Evolutionary conservation across 306 rosid species (phyloP).

Genomic region (Clitoria ternatea): DNA sequence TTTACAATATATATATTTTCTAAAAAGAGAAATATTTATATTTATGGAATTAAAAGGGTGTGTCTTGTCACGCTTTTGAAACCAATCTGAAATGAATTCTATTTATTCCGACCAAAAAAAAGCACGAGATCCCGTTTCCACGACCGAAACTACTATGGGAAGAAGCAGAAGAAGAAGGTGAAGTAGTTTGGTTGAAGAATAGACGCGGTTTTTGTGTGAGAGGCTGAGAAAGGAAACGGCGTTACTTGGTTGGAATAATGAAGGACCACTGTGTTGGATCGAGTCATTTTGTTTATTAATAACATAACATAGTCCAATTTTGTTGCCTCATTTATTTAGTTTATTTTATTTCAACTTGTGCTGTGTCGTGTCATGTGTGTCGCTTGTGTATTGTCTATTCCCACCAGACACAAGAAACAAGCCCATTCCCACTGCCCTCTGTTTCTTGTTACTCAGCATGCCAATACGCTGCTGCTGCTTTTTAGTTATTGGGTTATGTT

Average conservation of each 20-base stretch:
- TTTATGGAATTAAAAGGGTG: too few relatives aligned
- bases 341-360: slow-evolving; percentile 17
- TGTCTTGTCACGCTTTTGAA: background rate
- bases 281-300: slow-evolving; percentile 2
- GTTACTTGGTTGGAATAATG: slow-evolving; percentile 23
- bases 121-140: slow-evolving; percentile 22
- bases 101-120: background rate
- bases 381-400: slow-evolving; percentile 25
- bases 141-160: background rate
- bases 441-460: slow-evolving; percentile 24
- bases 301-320: background rate
- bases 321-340: background rate
- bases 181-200: background rate
- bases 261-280: background rate
- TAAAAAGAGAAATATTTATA: background rate
- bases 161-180: background rate
- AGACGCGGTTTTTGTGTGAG: background rate
- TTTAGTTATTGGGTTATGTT: too few relatives aligned
- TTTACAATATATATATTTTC: too few relatives aligned
- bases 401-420: slow-evolving; percentile 24
- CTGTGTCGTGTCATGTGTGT: slow-evolving; percentile 28
- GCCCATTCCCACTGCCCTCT: background rate
- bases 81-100: slow-evolving; percentile 26
- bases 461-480: background rate
- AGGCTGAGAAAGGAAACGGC: slow-evolving; percentile 29